Evolutionary conservation across 768 basidiomycete species (phyloP).

Genomic region (Agrocybe pediades): DNA sequence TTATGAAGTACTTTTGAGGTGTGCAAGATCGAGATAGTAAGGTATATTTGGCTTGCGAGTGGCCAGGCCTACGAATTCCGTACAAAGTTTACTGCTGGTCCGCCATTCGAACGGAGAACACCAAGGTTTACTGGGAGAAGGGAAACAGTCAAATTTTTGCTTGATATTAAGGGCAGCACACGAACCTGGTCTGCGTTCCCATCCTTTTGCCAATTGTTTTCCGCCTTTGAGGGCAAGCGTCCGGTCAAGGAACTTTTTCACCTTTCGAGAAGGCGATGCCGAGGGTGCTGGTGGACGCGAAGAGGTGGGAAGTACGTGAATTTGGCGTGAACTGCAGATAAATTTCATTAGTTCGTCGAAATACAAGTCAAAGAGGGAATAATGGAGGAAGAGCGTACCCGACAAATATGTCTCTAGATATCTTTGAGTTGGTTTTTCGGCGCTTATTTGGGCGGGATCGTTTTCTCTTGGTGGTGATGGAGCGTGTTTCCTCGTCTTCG

Average conservation of each 20-base stretch:
- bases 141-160: not conserved
- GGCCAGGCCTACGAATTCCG: conserved; percentile 29
- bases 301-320: conserved; percentile 46
- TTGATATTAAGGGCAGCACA: not conserved
- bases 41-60: not conserved
- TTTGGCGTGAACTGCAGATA: conserved; percentile 46
- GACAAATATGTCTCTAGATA: conserved; percentile 52
- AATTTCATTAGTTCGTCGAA: not conserved
- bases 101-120: conserved; percentile 46
- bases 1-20: not conserved
- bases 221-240: conserved; percentile 49
- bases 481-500: not conserved
- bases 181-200: conserved; percentile 64
- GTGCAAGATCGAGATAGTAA: not conserved
- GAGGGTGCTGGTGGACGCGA: conserved; percentile 34
- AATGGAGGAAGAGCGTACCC: conserved; percentile 42
- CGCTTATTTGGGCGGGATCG: conserved; percentile 6
- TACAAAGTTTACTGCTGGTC: conserved; percentile 58
- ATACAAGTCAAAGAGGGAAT: not conserved
- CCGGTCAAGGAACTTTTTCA: conserved; percentile 53
- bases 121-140: conserved; percentile 52
- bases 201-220: conserved; percentile 41
- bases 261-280: conserved; percentile 48
- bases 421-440: conserved; percentile 13
- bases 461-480: conserved; percentile 29